phyloP scores from a whole-genome alignment of 2,329 filamentous ascomycete species.

The Tolypocladium ophioglossoides region DNA sequence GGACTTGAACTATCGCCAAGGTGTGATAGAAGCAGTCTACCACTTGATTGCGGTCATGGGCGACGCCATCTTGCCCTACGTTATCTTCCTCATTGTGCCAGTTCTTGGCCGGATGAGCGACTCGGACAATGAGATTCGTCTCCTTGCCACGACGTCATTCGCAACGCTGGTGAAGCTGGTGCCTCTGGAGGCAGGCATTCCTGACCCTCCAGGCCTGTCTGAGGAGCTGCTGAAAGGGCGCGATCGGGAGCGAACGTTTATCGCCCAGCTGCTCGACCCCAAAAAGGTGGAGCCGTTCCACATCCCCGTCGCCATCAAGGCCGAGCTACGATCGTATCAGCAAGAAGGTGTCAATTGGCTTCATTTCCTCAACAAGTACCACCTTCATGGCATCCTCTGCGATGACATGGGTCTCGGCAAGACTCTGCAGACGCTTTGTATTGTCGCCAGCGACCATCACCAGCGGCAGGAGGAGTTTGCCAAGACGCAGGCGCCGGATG shows the following conservation, averaged over 20 bases:
- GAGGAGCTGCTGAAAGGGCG: slow-evolving; percentile 79
- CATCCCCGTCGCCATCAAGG: slow-evolving; percentile 95
- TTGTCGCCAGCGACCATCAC: slow-evolving; percentile 95
- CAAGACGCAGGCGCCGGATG: slow-evolving; percentile 69
- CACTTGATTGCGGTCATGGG: slow-evolving; percentile 98
- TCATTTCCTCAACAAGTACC: slow-evolving; percentile 94
- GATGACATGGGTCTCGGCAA: slow-evolving; percentile 99
- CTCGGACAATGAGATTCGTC: slow-evolving; percentile 87
- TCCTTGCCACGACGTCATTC: slow-evolving; percentile 93
- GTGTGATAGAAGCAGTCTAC: slow-evolving; percentile 90
- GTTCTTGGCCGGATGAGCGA: slow-evolving; percentile 98
- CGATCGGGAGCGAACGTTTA: slow-evolving; percentile 92
- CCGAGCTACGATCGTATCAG: slow-evolving; percentile 90
- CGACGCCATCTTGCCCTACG: slow-evolving; percentile 88
- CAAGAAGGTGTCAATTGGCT: slow-evolving; percentile 99
- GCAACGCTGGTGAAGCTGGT: slow-evolving; percentile 95
- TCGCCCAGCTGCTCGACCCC: slow-evolving; percentile 87
- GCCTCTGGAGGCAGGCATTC: slow-evolving; percentile 91
- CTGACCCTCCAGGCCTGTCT: slow-evolving; percentile 87
- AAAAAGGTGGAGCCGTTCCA: slow-evolving; percentile 93
- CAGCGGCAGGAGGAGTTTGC: slow-evolving; percentile 82
- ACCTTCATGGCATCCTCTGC: slow-evolving; percentile 94
- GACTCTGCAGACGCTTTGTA: slow-evolving; percentile 93
- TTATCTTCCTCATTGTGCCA: slow-evolving; percentile 97
- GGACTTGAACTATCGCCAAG: slow-evolving; percentile 82